Evolutionary conservation across 23 red algal species (phyloP).

Genomic region (Cyanidium caldarium): DNA sequence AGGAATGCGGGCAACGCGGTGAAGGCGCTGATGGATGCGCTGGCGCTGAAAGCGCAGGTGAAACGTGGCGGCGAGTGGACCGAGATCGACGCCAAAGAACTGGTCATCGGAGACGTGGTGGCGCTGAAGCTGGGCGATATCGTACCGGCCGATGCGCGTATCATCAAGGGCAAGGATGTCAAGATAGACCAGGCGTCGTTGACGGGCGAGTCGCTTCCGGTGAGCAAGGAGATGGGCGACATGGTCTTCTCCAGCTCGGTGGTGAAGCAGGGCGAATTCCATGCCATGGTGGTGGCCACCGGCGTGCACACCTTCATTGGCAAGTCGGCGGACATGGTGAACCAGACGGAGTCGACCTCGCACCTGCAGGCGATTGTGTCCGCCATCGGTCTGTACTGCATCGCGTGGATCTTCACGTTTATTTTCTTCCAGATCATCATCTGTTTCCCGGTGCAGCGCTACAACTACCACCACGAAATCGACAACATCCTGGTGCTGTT

Average conservation of each 20-base stretch:
- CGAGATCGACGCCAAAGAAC: slow-evolving; percentile 25
- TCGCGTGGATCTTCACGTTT: slow-evolving; percentile 13
- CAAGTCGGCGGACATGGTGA: slow-evolving; percentile 19
- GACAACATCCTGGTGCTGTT: slow-evolving; percentile 33
- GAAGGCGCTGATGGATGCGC: slow-evolving; percentile 24
- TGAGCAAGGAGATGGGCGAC: slow-evolving; percentile 10
- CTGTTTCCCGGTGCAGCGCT: not conserved
- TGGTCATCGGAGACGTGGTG: slow-evolving; percentile 64
- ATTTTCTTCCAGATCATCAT: slow-evolving; percentile 10
- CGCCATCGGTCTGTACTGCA: slow-evolving; percentile 21
- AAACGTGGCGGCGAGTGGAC: slow-evolving; percentile 8
- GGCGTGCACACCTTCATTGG: slow-evolving; percentile 29
- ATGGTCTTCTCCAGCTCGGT: slow-evolving; percentile 12
- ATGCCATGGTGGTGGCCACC: slow-evolving; percentile 12
- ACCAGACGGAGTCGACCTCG: slow-evolving; percentile 1
- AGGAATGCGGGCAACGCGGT: slow-evolving; percentile 23
- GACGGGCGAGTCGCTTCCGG: slow-evolving; percentile 31
- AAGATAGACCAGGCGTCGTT: slow-evolving; percentile 26
- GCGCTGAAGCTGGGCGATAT: slow-evolving; percentile 40
- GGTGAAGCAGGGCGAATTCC: slow-evolving; percentile 25
- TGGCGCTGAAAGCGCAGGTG: slow-evolving; percentile 16
- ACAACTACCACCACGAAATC: slow-evolving; percentile 18
- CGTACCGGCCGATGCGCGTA: slow-evolving; percentile 32
- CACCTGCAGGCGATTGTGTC: slow-evolving; percentile 19
- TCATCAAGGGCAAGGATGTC: slow-evolving; percentile 16